phyloP scores from a whole-genome alignment of 345 rosid species.

The Anastatica hierochuntica region DNA sequence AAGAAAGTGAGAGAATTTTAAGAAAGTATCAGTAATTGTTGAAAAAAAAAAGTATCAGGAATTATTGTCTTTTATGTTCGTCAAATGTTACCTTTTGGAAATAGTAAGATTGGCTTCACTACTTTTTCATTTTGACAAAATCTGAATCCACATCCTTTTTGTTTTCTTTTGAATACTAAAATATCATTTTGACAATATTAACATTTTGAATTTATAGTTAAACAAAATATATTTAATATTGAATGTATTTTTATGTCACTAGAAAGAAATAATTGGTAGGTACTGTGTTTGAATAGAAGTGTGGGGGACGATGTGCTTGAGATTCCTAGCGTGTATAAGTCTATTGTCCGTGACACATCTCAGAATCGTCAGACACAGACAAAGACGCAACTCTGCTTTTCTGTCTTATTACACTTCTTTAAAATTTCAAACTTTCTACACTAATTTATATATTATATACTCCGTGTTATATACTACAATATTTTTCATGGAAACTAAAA shows the following conservation, averaged over 20 bases:
- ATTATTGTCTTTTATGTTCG: no score
- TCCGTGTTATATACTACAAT: no score
- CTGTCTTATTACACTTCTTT: slow-evolving; percentile 7
- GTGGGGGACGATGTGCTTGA: slow-evolving; percentile 6
- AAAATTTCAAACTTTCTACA: not conserved
- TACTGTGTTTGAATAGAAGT: slow-evolving; percentile 14
- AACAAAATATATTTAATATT: not conserved
- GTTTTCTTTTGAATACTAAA: not conserved
- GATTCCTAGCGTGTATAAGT: slow-evolving; percentile 24
- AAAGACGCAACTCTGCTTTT: slow-evolving; percentile 20
- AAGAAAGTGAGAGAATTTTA: no score
- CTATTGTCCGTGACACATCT: slow-evolving; percentile 23
- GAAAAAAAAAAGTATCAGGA: no score
- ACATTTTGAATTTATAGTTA: not conserved
- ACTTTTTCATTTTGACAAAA: slow-evolving; percentile 1
- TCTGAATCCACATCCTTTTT: not conserved
- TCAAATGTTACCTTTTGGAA: slow-evolving; percentile 7
- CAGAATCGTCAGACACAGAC: slow-evolving; percentile 23
- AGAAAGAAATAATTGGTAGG: slow-evolving; percentile 7
- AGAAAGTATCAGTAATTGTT: no score
- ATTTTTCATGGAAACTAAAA: not conserved
- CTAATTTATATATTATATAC: no score
- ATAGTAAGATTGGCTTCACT: not conserved
- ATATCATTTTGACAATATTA: no score
- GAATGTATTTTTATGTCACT: not conserved